These are phyloP conservation scores for Cornus florida DNA, from an alignment of 148 eudicot species.

Conservation along the genomic window DNA sequence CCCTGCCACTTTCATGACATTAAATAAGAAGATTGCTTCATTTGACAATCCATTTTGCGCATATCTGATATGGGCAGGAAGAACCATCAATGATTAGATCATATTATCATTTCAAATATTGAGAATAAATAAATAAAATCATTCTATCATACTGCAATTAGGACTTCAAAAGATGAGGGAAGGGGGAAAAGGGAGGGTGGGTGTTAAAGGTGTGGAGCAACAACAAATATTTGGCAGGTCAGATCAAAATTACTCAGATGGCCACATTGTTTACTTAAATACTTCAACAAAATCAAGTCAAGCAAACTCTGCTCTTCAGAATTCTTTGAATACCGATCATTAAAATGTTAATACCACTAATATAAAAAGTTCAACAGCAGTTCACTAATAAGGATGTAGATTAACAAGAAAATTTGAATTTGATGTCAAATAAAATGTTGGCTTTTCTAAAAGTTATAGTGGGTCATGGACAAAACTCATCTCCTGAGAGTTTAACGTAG, in stretches of 20 bases:
- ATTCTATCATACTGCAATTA: neutral
- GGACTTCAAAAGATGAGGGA: neutral
- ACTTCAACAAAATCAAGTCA: neutral
- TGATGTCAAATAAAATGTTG: neutral
- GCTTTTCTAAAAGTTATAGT: neutral
- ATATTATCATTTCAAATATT: neutral
- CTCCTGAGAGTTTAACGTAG: neutral
- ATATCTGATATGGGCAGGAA: constrained; percentile 29
- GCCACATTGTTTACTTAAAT: neutral
- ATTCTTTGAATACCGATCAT: neutral
- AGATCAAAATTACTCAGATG: neutral
- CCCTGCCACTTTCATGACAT: constrained; percentile 38
- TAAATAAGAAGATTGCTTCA: constrained; percentile 52
- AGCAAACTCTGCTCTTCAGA: neutral
- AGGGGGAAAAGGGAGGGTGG: neutral
- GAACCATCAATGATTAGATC: neutral
- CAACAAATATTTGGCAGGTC: neutral
- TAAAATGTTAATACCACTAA: neutral
- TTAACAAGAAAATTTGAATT: neutral
- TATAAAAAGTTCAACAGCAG: neutral
- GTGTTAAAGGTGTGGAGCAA: neutral
- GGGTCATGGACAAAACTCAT: neutral
- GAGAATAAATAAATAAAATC: neutral
- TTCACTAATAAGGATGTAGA: neutral
- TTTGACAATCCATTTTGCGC: constrained; percentile 61